Evolutionary conservation across 2,329 filamentous ascomycete species (phyloP).

Genomic region (Blastomyces gilchristii): DNA sequence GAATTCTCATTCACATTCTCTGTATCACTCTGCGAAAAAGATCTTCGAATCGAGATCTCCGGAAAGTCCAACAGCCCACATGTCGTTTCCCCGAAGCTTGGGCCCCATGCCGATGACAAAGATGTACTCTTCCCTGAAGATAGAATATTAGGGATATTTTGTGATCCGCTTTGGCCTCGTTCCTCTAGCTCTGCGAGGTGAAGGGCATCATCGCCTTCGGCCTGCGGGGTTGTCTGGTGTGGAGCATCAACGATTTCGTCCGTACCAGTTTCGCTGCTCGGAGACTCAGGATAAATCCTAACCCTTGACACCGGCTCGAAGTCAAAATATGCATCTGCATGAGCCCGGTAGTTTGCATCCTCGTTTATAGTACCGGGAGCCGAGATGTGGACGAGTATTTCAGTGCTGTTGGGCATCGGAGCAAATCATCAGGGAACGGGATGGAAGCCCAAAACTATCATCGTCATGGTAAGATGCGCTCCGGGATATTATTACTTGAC

Average conservation of each 20-base stretch:
- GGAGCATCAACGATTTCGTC: background rate
- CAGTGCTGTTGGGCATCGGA: constrained; percentile 18
- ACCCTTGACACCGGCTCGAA: constrained; percentile 26
- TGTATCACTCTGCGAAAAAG: background rate
- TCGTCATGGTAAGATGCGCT: background rate
- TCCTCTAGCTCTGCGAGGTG: background rate
- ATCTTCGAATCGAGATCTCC: background rate
- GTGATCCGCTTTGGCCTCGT: background rate
- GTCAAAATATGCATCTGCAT: constrained; percentile 29
- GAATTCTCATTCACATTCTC: background rate
- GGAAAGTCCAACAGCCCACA: background rate
- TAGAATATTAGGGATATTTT: background rate
- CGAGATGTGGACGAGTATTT: constrained; percentile 36
- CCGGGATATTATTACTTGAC: background rate
- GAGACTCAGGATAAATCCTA: constrained; percentile 12
- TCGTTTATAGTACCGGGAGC: constrained; percentile 29
- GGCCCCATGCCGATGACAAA: constrained; percentile 4
- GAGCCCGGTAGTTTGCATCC: constrained; percentile 31
- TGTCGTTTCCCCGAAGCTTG: constrained; percentile 3
- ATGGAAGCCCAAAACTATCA: background rate
- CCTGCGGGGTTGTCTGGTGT: background rate
- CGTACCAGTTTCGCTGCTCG: background rate
- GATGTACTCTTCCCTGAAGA: background rate
- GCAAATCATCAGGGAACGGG: background rate
- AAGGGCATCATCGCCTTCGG: background rate